A percentile compares a stretch with the other conserved stretches of the same genome.
phyloP scores from a whole-genome alignment of 257 asterid species.

The Nemophila menziesii region DNA sequence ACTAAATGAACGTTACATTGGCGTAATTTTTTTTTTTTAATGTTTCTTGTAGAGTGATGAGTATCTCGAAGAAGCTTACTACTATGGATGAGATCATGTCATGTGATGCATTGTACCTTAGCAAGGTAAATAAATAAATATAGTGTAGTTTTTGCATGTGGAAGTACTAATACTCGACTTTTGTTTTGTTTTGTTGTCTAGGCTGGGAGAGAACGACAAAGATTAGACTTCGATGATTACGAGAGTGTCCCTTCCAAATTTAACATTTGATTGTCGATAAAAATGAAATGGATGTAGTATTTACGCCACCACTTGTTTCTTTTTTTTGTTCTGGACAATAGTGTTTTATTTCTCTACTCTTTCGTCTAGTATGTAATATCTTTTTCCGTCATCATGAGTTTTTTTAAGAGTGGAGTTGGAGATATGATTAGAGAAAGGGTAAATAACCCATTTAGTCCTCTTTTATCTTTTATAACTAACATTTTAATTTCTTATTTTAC shows the following conservation, averaged over 20 bases:
- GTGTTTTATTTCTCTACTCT: too few relatives aligned
- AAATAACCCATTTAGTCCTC: too few relatives aligned
- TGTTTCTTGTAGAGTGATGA: constrained; percentile 60
- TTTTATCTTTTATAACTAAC: too few relatives aligned
- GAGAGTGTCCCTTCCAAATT: constrained; percentile 70
- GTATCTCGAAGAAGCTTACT: constrained; percentile 63
- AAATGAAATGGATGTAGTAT: too few relatives aligned
- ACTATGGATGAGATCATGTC: constrained; percentile 72
- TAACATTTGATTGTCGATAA: constrained; percentile 68
- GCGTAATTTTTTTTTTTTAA: constrained; percentile 1
- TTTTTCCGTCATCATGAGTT: too few relatives aligned
- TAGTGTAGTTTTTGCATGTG: not conserved
- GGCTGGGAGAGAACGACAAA: constrained; percentile 87
- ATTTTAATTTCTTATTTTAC: too few relatives aligned
- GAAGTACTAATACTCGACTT: not conserved
- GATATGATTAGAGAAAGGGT: too few relatives aligned
- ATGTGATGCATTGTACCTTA: constrained; percentile 61
- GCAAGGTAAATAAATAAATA: constrained; percentile 37
- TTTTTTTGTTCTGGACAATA: too few relatives aligned
- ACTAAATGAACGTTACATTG: too few relatives aligned
- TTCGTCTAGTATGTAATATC: too few relatives aligned
- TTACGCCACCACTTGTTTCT: too few relatives aligned
- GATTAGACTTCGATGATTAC: constrained; percentile 84
- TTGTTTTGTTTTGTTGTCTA: constrained; percentile 15
- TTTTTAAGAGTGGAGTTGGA: too few relatives aligned